Percentiles rank a stretch among this genome's conserved stretches.
These are phyloP conservation scores for Hyaloperonospora brassicae DNA, from an alignment of 352 stramenopile species.

Conservation along the genomic window DNA sequence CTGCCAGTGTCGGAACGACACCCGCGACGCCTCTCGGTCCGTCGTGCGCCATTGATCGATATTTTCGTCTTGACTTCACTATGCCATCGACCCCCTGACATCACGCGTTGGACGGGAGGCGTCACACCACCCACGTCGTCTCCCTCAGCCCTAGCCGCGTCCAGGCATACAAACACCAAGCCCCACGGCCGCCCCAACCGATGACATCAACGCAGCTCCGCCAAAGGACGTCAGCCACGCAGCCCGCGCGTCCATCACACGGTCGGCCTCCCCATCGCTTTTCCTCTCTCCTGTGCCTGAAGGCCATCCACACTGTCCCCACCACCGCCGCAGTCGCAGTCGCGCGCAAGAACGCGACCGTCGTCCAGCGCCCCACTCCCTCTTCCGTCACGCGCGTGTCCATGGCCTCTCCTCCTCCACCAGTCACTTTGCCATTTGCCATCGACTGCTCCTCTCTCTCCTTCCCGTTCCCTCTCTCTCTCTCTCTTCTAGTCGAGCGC, in stretches of 20 bases:
- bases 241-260: background rate
- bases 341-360: no score
- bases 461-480: no score
- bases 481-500: no score
- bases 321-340: no score
- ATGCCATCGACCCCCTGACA: conserved; percentile 26
- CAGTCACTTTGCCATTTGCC: conserved; percentile 27
- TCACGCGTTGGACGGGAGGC: conserved; percentile 23
- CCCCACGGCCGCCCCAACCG: background rate
- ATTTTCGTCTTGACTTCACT: conserved; percentile 4
- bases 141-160: background rate
- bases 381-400: background rate
- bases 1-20: background rate
- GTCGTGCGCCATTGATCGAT: background rate
- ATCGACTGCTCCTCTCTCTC: no score
- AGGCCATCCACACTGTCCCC: no score
- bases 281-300: no score
- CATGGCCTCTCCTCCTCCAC: background rate
- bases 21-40: background rate
- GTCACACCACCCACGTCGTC: conserved; percentile 12
- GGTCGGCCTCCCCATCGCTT: no score
- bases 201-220: conserved; percentile 32
- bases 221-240: conserved; percentile 32
- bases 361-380: background rate
- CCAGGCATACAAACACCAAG: conserved; percentile 22